Percentiles rank a stretch among this genome's conserved stretches.
Conservation (phyloP, 768 basidiomycete species). For the Cystobasidium onofrii region DNA sequence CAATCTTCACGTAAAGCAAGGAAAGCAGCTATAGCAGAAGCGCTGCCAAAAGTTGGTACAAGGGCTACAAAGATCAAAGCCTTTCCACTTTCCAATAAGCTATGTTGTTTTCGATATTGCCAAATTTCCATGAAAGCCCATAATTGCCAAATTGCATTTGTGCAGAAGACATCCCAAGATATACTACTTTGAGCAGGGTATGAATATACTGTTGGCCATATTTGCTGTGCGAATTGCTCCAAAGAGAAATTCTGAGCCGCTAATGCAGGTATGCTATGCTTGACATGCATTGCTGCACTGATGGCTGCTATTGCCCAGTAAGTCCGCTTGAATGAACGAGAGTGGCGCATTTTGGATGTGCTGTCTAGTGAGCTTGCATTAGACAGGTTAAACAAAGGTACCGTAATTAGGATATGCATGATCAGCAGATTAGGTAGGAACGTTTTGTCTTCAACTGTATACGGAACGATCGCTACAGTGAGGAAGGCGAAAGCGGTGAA, state of each 20-base stretch:
- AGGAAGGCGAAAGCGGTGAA: conserved; percentile 46
- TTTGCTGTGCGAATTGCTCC: background rate
- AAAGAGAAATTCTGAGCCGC: background rate
- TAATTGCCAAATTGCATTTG: conserved; percentile 23
- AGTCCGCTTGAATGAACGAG: background rate
- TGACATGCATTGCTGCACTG: background rate
- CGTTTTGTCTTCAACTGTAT: conserved; percentile 43
- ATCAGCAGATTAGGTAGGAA: conserved; percentile 58
- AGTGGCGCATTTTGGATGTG: background rate
- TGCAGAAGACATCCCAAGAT: conserved; percentile 38
- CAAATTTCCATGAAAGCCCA: conserved; percentile 22
- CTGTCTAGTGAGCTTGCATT: background rate
- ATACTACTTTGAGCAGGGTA: conserved; percentile 41
- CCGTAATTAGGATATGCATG: conserved; percentile 56
- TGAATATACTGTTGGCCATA: conserved; percentile 10
- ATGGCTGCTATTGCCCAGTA: background rate
- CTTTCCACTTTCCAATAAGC: background rate
- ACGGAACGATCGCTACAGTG: conserved; percentile 51
- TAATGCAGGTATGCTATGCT: background rate
- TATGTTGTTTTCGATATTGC: background rate
- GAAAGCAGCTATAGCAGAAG: conserved; percentile 8
- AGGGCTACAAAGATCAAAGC: background rate
- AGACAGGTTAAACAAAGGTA: conserved; percentile 51
- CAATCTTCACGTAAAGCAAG: conserved; percentile 11
- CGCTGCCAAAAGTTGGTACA: conserved; percentile 1